phyloP scores from a whole-genome alignment of 1,139 yeast species.

The Lodderomyces metapsilosis region DNA sequence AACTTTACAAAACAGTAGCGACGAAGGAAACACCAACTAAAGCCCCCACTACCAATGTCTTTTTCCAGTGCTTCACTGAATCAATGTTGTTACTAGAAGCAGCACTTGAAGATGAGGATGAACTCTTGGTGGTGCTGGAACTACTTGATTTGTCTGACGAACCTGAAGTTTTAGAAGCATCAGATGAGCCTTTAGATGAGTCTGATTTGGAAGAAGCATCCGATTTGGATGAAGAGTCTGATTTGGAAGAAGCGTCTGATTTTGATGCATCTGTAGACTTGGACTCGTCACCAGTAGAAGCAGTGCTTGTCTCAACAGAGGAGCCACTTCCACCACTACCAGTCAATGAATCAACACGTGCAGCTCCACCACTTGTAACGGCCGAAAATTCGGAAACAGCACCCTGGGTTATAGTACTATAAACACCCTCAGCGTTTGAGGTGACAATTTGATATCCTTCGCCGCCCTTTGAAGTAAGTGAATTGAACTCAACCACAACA shows the following conservation, averaged over 20 bases:
- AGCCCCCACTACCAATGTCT: constrained; percentile 36
- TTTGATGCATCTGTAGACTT: background rate
- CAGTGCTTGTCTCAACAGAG: constrained; percentile 4
- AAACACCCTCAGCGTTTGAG: constrained; percentile 14
- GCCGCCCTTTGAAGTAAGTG: constrained; percentile 13
- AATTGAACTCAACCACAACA: constrained; percentile 13
- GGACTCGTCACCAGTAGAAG: constrained; percentile 1
- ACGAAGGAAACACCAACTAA: constrained; percentile 39
- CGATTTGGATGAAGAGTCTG: constrained; percentile 2
- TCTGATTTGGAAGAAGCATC: background rate
- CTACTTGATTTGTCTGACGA: constrained; percentile 10
- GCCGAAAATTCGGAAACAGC: constrained; percentile 21
- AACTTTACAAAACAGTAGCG: constrained; percentile 6
- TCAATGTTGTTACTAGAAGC: constrained; percentile 18
- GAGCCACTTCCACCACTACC: constrained; percentile 7
- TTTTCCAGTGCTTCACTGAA: constrained; percentile 38
- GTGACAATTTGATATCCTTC: constrained; percentile 14
- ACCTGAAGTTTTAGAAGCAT: constrained; percentile 12
- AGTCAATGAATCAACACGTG: constrained; percentile 1
- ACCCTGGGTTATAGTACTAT: constrained; percentile 15
- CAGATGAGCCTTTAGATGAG: constrained; percentile 10
- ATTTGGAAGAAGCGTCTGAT: background rate
- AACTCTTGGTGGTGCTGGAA: constrained; percentile 11
- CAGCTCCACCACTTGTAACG: constrained; percentile 16
- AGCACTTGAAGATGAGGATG: constrained; percentile 14